Evolutionary conservation across 305 asterid genomes (phyloP).

Genomic region (Ilex paraguariensis): DNA sequence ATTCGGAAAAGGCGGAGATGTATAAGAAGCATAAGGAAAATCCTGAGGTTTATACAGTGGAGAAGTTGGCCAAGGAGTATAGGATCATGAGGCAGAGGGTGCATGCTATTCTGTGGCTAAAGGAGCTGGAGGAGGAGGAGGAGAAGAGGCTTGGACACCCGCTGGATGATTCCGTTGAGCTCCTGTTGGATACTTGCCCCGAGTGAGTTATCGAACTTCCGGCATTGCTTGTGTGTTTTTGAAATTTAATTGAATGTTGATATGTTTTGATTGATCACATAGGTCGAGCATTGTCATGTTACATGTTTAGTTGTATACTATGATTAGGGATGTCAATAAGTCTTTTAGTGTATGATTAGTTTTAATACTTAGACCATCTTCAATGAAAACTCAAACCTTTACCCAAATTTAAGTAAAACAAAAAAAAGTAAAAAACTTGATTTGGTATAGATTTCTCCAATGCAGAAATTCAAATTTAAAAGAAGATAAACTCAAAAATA

Average conservation of each 20-base stretch:
- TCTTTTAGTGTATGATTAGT: no score
- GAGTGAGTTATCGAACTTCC: constrained; percentile 50
- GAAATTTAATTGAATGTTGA: background rate
- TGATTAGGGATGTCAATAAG: no score
- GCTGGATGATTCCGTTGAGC: constrained; percentile 65
- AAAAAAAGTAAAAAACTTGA: no score
- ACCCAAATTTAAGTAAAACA: no score
- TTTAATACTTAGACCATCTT: no score
- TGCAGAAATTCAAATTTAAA: no score
- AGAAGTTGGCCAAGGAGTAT: constrained; percentile 84
- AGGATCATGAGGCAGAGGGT: constrained; percentile 96
- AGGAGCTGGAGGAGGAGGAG: constrained; percentile 76
- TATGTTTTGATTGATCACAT: no score
- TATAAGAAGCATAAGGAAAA: constrained; percentile 84
- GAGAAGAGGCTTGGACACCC: constrained; percentile 73
- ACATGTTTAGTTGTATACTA: no score
- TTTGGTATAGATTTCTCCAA: no score
- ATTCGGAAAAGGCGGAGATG: constrained; percentile 84
- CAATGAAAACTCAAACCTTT: no score
- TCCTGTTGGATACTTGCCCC: constrained; percentile 60
- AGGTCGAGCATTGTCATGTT: no score
- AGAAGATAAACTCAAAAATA: no score
- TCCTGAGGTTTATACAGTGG: constrained; percentile 78
- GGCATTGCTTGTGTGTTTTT: background rate
- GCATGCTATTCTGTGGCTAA: constrained; percentile 85